Base-by-base conservation (phyloP, 495 filamentous ascomycete genomes). In the Hypoxylon rickii region DNA sequence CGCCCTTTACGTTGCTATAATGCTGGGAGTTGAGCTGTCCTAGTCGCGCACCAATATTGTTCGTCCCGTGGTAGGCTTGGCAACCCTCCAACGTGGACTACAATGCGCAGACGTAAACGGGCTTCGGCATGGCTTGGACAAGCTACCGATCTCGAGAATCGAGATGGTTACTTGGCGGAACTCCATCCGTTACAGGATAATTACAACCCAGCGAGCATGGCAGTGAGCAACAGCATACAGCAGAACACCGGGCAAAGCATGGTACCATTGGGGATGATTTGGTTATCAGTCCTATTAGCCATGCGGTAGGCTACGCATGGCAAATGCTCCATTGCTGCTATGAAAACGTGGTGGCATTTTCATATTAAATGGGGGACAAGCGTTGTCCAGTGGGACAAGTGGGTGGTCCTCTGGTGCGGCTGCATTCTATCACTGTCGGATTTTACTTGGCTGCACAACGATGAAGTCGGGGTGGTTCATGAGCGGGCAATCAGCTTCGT, bases 161-260 rank as follows among this genome's bases (percentile, higher is more conserved):
- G 57, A 69, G 63, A 61, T 55, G 51, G 42, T 66, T 66, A 58
- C 58, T 55, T 62, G 43, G 42, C 31, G 37, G 36, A 51, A 43
- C 31, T 51, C 37, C 57, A 51, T 58, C 50, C 52, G 48, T 19
- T 61, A 41, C 49, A 17, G 61, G 49, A 63, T 34, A 51, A 49
- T 36, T 49, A 63, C 71, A 73, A 75, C 76, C 79, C 77, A 83
- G 81, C 82, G 83, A 86, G 83, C 80, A 78, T 71, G 80, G 77
- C 78, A 83, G 83, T 79, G 76, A 74, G 71, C 66, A 66, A 42
- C 53, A 60, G 65, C 39, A 26, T 59, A 54, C 49, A 61, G 17
- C 37, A 52, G 16, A 51, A 13, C 31, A 36, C 12, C 17, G 21
- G 11, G 3, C 22, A 21, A 16, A 31, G 16, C n/a, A 21, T 7